Percentiles rank a stretch among this genome's conserved stretches.
Conservation (phyloP, 768 basidiomycete genomes). For the Tricholoma hemisulphureum region DNA sequence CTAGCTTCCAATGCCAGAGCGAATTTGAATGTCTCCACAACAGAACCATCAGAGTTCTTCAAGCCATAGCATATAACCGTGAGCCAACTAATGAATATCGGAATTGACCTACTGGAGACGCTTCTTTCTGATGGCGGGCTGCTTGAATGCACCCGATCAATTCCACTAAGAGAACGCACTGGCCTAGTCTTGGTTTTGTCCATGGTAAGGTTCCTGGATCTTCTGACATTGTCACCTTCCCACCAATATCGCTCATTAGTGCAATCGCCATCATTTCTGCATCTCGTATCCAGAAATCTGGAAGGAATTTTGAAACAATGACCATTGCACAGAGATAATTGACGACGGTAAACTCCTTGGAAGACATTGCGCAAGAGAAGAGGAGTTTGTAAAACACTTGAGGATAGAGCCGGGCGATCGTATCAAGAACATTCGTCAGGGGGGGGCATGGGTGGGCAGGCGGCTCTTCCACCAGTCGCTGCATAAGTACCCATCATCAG, state of each 20-base stretch:
- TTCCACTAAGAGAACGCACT: conserved; percentile 60
- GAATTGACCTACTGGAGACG: conserved; percentile 30
- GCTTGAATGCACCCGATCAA: conserved; percentile 52
- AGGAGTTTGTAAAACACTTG: conserved; percentile 71
- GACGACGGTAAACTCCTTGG: conserved; percentile 57
- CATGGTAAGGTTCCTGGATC: conserved; percentile 26
- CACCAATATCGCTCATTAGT: conserved; percentile 51
- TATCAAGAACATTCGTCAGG: conserved; percentile 51
- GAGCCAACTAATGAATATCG: neutral
- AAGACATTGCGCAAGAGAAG: conserved; percentile 65
- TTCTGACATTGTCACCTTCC: conserved; percentile 14
- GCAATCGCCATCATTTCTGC: conserved; percentile 75
- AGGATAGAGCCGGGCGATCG: conserved; percentile 51
- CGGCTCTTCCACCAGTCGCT: conserved; percentile 57
- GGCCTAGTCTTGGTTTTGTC: conserved; percentile 58
- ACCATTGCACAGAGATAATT: conserved; percentile 57
- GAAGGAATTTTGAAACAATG: conserved; percentile 51
- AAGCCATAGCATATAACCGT: neutral
- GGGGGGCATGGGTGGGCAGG: conserved; percentile 46
- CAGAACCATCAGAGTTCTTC: conserved; percentile 30
- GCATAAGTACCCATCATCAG: conserved; percentile 2
- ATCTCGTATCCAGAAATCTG: conserved; percentile 66
- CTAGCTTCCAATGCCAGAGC: conserved; percentile 55
- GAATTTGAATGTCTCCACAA: conserved; percentile 43
- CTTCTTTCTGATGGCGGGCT: conserved; percentile 42